Percentiles rank a stretch among this genome's conserved stretches.
These are phyloP conservation scores for Zanthoxylum bungeanum DNA, from an alignment of 345 rosid genomes.

Conservation along the genomic window DNA sequence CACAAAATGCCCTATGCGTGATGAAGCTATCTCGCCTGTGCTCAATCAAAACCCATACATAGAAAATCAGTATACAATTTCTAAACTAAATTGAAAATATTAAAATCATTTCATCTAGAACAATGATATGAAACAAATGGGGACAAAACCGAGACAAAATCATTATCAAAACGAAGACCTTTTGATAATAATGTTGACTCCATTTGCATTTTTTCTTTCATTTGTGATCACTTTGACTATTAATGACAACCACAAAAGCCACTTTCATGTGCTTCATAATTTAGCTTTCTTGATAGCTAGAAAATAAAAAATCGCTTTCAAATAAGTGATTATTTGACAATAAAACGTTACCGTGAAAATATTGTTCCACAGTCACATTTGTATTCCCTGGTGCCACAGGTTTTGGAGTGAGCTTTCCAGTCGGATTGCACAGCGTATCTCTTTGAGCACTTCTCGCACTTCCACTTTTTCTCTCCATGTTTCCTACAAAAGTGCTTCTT, in stretches of 20 bases:
- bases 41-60: constrained; percentile 10
- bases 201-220: too few relatives aligned
- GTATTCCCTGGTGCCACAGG: constrained; percentile 97
- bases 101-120: not conserved
- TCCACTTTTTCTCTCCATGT: constrained; percentile 98
- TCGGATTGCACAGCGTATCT: constrained; percentile 95
- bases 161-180: too few relatives aligned
- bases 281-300: not conserved
- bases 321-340: too few relatives aligned
- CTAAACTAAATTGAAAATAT: not conserved
- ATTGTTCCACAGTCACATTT: constrained; percentile 92
- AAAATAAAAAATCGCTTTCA: too few relatives aligned
- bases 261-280: not conserved
- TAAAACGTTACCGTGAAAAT: constrained; percentile 67
- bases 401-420: constrained; percentile 97
- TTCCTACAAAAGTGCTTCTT: constrained; percentile 95
- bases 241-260: constrained; percentile 14
- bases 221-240: not conserved
- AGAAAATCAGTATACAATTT: constrained; percentile 7
- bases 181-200: too few relatives aligned
- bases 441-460: constrained; percentile 94
- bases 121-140: too few relatives aligned
- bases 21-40: constrained; percentile 90
- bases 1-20: constrained; percentile 97
- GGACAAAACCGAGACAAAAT: too few relatives aligned